Percentiles rank a stretch among this genome's conserved stretches.
Conservation (phyloP, 768 basidiomycete genomes). For the Glaciozyma martinii region DNA sequence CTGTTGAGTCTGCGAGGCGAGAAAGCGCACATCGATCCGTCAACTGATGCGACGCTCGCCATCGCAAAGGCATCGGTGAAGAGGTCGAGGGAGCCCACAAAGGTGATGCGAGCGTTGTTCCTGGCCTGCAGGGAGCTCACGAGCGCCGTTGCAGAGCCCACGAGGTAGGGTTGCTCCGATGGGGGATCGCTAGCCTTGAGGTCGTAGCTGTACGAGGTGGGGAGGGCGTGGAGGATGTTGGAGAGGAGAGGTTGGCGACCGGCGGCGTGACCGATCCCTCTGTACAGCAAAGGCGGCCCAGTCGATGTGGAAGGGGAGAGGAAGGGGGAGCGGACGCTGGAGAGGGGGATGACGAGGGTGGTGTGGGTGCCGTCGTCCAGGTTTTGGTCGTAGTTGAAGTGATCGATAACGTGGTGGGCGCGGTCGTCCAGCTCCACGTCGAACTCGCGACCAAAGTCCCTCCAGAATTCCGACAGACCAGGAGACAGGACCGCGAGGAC, state of each 20-base stretch:
- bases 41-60: conserved; percentile 48
- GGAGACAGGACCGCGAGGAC: conserved; percentile 72
- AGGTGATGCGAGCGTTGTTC: conserved; percentile 65
- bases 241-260: conserved; percentile 50
- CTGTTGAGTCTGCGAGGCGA: background rate
- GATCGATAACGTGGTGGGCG: conserved; percentile 70
- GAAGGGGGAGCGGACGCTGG: conserved; percentile 41
- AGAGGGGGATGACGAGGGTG: conserved; percentile 37
- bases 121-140: conserved; percentile 84
- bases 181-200: conserved; percentile 46
- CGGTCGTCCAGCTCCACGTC: conserved; percentile 79
- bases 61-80: conserved; percentile 67
- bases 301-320: conserved; percentile 19
- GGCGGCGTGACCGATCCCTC: conserved; percentile 30
- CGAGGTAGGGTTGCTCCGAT: conserved; percentile 66
- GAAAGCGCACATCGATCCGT: conserved; percentile 44
- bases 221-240: conserved; percentile 66
- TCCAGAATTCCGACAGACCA: conserved; percentile 50
- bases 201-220: conserved; percentile 38
- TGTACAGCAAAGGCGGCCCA: conserved; percentile 22
- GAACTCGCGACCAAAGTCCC: conserved; percentile 81
- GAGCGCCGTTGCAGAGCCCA: conserved; percentile 63
- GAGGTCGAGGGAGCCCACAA: conserved; percentile 69
- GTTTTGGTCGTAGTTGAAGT: conserved; percentile 54
- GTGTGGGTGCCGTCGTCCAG: conserved; percentile 27